phyloP scores from a whole-genome alignment of 2,329 filamentous ascomycete genomes.

The Alternaria ethzedia region DNA sequence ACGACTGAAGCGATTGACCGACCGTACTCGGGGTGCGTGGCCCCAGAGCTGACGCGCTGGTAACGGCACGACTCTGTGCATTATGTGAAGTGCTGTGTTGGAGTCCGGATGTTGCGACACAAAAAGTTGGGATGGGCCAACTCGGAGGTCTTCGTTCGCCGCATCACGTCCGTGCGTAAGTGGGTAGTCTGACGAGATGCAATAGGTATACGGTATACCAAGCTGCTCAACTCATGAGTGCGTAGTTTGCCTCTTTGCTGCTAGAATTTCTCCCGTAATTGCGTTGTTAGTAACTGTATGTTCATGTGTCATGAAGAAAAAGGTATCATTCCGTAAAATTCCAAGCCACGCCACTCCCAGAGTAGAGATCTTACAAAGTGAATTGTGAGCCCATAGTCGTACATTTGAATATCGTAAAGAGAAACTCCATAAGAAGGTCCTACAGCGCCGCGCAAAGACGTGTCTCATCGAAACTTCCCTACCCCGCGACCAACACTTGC shows the following conservation, averaged over 20 bases:
- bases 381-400: conserved; percentile 24
- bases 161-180: conserved; percentile 15
- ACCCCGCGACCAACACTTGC: background rate
- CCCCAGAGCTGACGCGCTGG: conserved; percentile 54
- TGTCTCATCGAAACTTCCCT: background rate
- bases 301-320: background rate
- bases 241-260: background rate
- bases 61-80: conserved; percentile 35
- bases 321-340: conserved; percentile 23
- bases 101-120: background rate
- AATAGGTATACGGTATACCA: background rate
- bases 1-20: conserved; percentile 43
- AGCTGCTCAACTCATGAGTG: background rate
- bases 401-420: conserved; percentile 19
- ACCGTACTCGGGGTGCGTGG: conserved; percentile 56
- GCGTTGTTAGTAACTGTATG: background rate
- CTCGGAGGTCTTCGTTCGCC: conserved; percentile 25
- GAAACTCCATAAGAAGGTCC: conserved; percentile 3
- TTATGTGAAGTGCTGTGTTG: conserved; percentile 17
- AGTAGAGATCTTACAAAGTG: conserved; percentile 42
- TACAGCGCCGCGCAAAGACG: conserved; percentile 13
- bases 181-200: background rate
- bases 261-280: background rate
- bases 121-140: conserved; percentile 17
- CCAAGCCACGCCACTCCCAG: conserved; percentile 16